These are phyloP conservation scores for Coemansia sp. DNA, from an alignment of 192 early-diverging fungal species.

Conservation along the genomic window DNA sequence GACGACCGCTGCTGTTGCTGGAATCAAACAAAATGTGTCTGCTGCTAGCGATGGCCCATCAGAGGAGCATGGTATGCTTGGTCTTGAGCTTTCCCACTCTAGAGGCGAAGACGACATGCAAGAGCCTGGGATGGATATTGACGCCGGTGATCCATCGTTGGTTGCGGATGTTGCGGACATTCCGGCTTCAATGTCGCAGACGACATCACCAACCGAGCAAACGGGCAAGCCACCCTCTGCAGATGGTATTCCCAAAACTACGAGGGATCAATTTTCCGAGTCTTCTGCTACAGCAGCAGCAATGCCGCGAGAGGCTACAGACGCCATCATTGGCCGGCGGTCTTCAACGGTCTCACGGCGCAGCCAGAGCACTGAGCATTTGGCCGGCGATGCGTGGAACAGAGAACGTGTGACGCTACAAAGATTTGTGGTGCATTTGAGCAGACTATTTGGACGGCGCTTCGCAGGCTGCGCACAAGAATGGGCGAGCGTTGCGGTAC, in stretches of 20 bases:
- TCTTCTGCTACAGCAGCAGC: neutral
- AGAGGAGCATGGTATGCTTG: neutral
- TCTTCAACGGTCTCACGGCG: conserved; percentile 25
- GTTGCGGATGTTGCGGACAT: conserved; percentile 45
- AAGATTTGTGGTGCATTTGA: conserved; percentile 32
- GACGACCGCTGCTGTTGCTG: neutral
- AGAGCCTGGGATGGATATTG: conserved; percentile 7
- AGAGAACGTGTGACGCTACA: conserved; percentile 33
- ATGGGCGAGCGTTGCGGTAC: conserved; percentile 38
- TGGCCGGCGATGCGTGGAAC: neutral
- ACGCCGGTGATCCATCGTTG: conserved; percentile 31
- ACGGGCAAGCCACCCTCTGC: neutral
- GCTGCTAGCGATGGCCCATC: neutral
- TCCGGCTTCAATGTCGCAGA: conserved; percentile 20
- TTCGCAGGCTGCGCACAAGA: conserved; percentile 31
- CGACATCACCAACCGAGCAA: conserved; percentile 8
- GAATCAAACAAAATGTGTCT: neutral
- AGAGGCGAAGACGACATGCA: neutral
- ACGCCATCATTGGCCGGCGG: conserved; percentile 5
- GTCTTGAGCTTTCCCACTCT: neutral
- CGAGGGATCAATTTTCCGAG: neutral
- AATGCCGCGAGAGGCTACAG: neutral
- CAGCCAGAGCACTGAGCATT: conserved; percentile 17
- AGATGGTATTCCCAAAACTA: neutral
- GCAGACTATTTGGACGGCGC: conserved; percentile 32